Conservation (phyloP, 140 eudicot species). For the Bidens hawaiensis region DNA sequence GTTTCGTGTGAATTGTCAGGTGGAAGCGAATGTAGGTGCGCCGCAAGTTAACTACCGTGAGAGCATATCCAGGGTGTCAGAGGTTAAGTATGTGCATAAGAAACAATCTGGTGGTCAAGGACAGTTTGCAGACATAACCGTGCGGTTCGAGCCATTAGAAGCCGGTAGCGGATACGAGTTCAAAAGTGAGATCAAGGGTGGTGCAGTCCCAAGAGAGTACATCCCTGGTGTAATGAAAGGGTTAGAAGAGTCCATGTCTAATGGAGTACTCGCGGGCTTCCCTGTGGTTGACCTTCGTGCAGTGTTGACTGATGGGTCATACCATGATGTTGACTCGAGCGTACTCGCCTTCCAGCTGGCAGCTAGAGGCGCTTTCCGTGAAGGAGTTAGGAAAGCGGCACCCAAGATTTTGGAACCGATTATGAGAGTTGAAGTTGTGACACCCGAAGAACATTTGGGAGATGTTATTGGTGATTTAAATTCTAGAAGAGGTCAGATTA, state of each 20-base stretch:
- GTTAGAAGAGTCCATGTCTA: slow-evolving; percentile 78
- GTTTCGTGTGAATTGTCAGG: slow-evolving; percentile 37
- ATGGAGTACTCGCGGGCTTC: slow-evolving; percentile 87
- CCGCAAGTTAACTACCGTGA: slow-evolving; percentile 99
- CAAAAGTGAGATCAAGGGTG: slow-evolving; percentile 98
- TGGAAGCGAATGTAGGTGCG: slow-evolving; percentile 97
- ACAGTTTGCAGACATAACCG: slow-evolving; percentile 84
- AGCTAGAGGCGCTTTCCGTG: slow-evolving; percentile 92
- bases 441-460: slow-evolving; percentile 98
- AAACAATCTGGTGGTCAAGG: slow-evolving; percentile 98
- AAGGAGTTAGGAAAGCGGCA: slow-evolving; percentile 85
- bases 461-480: slow-evolving; percentile 98
- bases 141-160: slow-evolving; percentile 88
- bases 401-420: slow-evolving; percentile 87
- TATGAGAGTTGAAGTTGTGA: slow-evolving; percentile 94
- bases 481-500: slow-evolving; percentile 96
- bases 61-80: slow-evolving; percentile 67
- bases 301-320: slow-evolving; percentile 73
- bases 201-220: slow-evolving; percentile 87
- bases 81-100: slow-evolving; percentile 85
- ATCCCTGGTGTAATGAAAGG: slow-evolving; percentile 95
- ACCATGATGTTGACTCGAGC: slow-evolving; percentile 97
- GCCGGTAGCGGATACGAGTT: slow-evolving; percentile 89
- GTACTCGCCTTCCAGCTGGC: slow-evolving; percentile 96
- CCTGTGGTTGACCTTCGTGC: slow-evolving; percentile 97